phyloP scores from a whole-genome alignment of 306 rosid genomes.

The Alnus glutinosa region DNA sequence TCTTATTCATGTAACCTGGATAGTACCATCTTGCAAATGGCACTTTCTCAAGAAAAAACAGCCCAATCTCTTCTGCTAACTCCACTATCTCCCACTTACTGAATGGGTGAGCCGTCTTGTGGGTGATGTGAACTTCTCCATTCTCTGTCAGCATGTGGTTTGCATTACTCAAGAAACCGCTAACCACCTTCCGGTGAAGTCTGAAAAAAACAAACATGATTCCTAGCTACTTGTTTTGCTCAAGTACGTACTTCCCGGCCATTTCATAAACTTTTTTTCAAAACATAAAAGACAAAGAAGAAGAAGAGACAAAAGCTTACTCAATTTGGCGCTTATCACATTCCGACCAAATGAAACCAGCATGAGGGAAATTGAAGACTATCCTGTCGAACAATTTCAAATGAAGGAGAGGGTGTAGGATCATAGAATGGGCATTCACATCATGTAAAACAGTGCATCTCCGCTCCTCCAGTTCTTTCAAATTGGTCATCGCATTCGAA shows the following conservation, averaged over 20 bases:
- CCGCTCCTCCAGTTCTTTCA: constrained; percentile 13
- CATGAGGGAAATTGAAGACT: constrained; percentile 42
- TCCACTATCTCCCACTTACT: constrained; percentile 30
- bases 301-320: not conserved
- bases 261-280: too few relatives aligned
- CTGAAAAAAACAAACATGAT: constrained; percentile 12
- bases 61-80: constrained; percentile 8
- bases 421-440: constrained; percentile 23
- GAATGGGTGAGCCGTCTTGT: constrained; percentile 41
- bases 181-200: constrained; percentile 28
- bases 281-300: not conserved
- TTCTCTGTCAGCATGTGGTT: not conserved
- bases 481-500: not conserved
- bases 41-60: constrained; percentile 8
- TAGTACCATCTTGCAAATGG: not conserved
- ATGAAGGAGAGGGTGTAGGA: not conserved
- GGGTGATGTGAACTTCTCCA: constrained; percentile 47
- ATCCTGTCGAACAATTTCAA: constrained; percentile 27
- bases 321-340: not conserved
- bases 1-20: constrained; percentile 32
- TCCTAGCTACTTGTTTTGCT: too few relatives aligned
- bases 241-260: too few relatives aligned
- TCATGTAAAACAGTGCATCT: constrained; percentile 26
- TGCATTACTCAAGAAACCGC: constrained; percentile 32
- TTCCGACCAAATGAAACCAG: not conserved